Conservation (phyloP, 768 basidiomycete genomes). For the Tricholoma sp. region DNA sequence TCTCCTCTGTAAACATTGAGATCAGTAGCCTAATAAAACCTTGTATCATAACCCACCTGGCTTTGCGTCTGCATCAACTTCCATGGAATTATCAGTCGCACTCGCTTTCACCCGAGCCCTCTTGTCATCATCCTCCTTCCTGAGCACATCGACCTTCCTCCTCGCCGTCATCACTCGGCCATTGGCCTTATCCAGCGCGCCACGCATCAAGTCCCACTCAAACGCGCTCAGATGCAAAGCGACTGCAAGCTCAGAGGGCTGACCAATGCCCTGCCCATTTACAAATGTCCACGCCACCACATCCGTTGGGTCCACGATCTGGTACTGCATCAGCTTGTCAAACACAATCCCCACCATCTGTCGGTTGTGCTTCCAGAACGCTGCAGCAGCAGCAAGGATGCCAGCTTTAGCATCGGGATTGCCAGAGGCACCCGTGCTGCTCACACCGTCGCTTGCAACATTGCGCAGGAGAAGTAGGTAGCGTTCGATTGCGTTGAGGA, state of each 20-base stretch:
- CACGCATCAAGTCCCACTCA: conserved; percentile 83
- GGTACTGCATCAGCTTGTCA: conserved; percentile 98
- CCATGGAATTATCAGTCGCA: conserved; percentile 55
- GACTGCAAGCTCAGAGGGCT: conserved; percentile 17
- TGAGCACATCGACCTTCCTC: conserved; percentile 64
- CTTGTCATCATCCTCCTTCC: conserved; percentile 87
- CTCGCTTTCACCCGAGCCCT: conserved; percentile 71
- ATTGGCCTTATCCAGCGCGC: conserved; percentile 85
- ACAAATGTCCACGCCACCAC: conserved; percentile 83
- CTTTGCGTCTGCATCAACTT: conserved; percentile 63
- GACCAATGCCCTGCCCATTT: conserved; percentile 33
- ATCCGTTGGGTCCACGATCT: conserved; percentile 91
- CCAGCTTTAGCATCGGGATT: conserved; percentile 59
- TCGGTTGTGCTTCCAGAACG: conserved; percentile 80
- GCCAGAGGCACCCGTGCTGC: conserved; percentile 29
- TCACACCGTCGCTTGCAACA: conserved; percentile 46
- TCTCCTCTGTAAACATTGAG: conserved; percentile 17
- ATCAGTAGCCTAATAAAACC: conserved; percentile 8
- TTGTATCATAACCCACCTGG: conserved; percentile 28
- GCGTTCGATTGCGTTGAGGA: conserved; percentile 95
- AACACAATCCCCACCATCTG: conserved; percentile 92
- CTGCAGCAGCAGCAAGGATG: conserved; percentile 63
- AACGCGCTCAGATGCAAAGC: conserved; percentile 37
- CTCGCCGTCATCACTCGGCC: conserved; percentile 79
- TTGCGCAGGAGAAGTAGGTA: conserved; percentile 75